Evolutionary conservation across 306 rosid species (phyloP).

Genomic region (Quercus gilva): DNA sequence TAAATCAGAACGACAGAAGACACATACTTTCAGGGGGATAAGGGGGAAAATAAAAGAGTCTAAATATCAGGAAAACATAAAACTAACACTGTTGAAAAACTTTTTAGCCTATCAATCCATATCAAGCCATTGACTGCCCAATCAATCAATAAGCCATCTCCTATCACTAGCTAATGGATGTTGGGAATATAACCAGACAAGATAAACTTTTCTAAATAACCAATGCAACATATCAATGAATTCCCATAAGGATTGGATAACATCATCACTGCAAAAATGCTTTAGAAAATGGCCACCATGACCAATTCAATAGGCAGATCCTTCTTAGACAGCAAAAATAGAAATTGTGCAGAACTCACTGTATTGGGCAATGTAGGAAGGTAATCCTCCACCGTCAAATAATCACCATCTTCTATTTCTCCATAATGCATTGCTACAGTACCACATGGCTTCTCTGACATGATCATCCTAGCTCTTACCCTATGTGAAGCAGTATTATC

Average conservation of each 20-base stretch:
- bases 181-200: slow-evolving; percentile 2
- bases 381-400: slow-evolving; percentile 56
- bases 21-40: slow-evolving; percentile 15
- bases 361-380: slow-evolving; percentile 89
- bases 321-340: slow-evolving; percentile 6
- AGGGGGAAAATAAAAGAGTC: not conserved
- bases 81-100: not conserved
- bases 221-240: not conserved
- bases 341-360: slow-evolving; percentile 50
- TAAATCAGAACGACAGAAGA: slow-evolving; percentile 34
- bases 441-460: slow-evolving; percentile 88
- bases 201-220: not conserved
- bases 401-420: slow-evolving; percentile 55
- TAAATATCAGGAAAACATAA: slow-evolving; percentile 6
- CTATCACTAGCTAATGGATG: slow-evolving; percentile 10
- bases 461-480: slow-evolving; percentile 62
- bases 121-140: not conserved
- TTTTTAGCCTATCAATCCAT: slow-evolving; percentile 7
- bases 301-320: slow-evolving; percentile 21
- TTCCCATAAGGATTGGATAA: not conserved
- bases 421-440: slow-evolving; percentile 82
- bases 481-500: slow-evolving; percentile 49
- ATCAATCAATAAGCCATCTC: slow-evolving; percentile 7
- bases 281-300: not conserved
- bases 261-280: not conserved